Evolutionary conservation across 345 rosid genomes (phyloP).

Genomic region (Citrus inodora): DNA sequence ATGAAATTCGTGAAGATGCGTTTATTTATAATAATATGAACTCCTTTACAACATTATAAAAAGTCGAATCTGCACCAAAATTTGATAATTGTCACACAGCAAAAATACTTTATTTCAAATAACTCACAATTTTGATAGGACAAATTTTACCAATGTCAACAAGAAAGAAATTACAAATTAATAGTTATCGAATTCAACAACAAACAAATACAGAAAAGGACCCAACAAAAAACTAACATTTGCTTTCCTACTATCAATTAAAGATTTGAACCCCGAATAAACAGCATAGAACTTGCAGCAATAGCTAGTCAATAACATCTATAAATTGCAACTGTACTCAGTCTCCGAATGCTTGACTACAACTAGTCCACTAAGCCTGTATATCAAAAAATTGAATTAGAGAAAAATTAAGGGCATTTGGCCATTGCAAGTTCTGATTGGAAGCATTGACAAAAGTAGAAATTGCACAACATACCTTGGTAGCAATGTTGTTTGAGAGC

Average conservation of each 20-base stretch:
- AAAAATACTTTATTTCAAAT: neutral
- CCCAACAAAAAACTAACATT: neutral
- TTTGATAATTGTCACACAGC: neutral
- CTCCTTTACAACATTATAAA: too few species aligned
- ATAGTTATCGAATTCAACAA: neutral
- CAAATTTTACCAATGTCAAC: neutral
- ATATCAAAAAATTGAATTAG: neutral
- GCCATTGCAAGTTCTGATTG: neutral
- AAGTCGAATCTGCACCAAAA: too few species aligned
- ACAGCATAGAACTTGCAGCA: slow-evolving; percentile 3
- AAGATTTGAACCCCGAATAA: neutral
- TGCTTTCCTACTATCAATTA: neutral
- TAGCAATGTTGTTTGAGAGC: slow-evolving; percentile 23
- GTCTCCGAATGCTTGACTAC: neutral
- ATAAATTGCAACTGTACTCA: neutral
- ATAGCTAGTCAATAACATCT: slow-evolving; percentile 24
- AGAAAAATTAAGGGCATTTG: too few species aligned
- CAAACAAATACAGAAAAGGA: neutral
- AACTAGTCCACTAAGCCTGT: slow-evolving; percentile 1
- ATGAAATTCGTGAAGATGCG: too few species aligned
- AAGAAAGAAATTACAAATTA: neutral
- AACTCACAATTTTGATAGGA: neutral
- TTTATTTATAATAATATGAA: too few species aligned
- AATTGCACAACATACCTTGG: slow-evolving; percentile 1
- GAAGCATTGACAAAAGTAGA: neutral